Evolutionary conservation across 441 rosid genomes (phyloP), one percentile per base, ranked within the genome.

Genomic region (Cnidoscolus chayamansa): DNA sequence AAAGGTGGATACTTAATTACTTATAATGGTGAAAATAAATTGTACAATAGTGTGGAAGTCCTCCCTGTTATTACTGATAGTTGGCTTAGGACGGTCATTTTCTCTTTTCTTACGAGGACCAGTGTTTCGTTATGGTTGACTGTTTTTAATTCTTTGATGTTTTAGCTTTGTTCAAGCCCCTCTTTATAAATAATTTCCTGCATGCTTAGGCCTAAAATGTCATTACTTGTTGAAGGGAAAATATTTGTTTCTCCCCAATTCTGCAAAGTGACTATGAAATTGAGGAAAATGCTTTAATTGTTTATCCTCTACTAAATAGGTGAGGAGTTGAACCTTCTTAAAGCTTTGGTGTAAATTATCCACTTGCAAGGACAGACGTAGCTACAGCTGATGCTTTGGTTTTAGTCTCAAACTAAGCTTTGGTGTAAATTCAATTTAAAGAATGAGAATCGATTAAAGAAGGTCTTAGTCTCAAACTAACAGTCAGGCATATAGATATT

Each of bases 281-380:
- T 61, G 76, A 9, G 57, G 63, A 74, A n/a, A 20, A 7, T 37
- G 43, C 67, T 54, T 30, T 58, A 11, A 10, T 62, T 37, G 43
- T 62, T 54, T 62, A 13, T n/a, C 67, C 25, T 47, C 12, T 62
- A 62, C 51, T 12, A 12, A n/a, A n/a, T 32, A 61, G 55, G 65
- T 55, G 68, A 40, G 37, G 30, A 19, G 31, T 63, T 64, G 17
- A 66, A 35, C 13, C 51, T 55, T 31, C 31, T 64, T 64, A 59
- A 50, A 40, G 67, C 53, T 53, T 68, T 37, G 37, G 7, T 67
- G 30, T 48, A 43, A 51, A 56, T 13, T 69, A 43, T 25, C 2
- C 35, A 19, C 40, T 53, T 67, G 31, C 43, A 5, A 43, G 19
- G 30, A 47, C 4, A 7, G 56, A 64, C 37, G 13, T 35, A 65